Evolutionary conservation across 2,329 filamentous ascomycete species (phyloP), one percentile per base, ranked within the genome.

Genomic region (Botrytis hyacinthi): DNA sequence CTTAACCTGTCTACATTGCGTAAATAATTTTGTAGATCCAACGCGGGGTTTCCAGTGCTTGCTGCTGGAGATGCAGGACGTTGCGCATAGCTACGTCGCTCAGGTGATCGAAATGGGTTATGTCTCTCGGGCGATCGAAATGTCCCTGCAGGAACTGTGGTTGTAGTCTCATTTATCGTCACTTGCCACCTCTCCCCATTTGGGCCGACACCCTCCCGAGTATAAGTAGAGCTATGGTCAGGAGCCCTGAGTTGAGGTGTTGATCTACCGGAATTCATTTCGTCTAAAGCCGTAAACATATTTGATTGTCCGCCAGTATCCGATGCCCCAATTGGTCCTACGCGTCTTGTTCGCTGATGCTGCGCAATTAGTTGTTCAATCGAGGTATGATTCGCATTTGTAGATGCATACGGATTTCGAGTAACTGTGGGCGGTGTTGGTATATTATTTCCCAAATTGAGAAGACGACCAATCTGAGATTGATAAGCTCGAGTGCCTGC

Each of bases 151-250:
- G 77, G 79, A 70, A 78, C 37, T 63, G 77, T 78, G 20, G 78
- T 77, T 32, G 77, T 80, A 3, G 83, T 82, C 75, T 87, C 85
- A 77, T 87, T 87, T 71, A 86, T 82, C 4, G 85, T 87, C 71
- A 88, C 82, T 60, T 85, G 85, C 84, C 85, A 87, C 73, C 85
- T 82, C 73, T 86, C 83, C 26, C 87, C 87, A 76, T 88, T 86
- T 16, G 86, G 84, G 0, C 84, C 84, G 46, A 85, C 77, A 14
- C 84, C 83, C 78, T 88, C 86, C 46, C 85, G 85, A 14, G 85
- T 83, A 32, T 87, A 82, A 16, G 83, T 85, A 35, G 84, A 82
- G 14, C 82, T 82, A 42, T 79, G 75, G 68, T 83, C 82, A 26
- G 82, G 80, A 60, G 81, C 75, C 75, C 80, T 70, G 78, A 80